Evolutionary conservation across 345 rosid genomes (phyloP).

Genomic region (Kernera saxatilis): DNA sequence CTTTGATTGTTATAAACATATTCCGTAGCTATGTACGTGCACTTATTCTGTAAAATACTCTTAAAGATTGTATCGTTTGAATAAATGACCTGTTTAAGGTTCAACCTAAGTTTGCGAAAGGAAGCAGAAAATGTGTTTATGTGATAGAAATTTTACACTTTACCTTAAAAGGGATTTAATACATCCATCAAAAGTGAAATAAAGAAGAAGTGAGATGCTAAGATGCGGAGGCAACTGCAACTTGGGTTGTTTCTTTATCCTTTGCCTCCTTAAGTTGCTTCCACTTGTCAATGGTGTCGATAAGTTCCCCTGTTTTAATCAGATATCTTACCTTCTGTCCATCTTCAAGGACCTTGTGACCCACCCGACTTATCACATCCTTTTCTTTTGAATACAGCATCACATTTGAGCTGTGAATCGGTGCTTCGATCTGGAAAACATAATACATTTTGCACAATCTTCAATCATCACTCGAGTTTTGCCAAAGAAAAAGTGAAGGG

Average conservation of each 20-base stretch:
- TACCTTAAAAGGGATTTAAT: neutral
- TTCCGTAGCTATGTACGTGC: neutral
- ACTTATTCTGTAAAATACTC: neutral
- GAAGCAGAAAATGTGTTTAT: neutral
- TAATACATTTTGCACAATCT: conserved; percentile 3
- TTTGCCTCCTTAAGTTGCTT: conserved; percentile 64
- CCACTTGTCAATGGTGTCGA: conserved; percentile 72
- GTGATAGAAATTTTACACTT: neutral
- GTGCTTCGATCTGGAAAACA: conserved; percentile 77
- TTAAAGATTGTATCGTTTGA: neutral
- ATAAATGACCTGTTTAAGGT: neutral
- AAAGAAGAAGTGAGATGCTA: conserved; percentile 3
- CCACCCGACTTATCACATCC: conserved; percentile 70
- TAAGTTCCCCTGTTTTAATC: conserved; percentile 79
- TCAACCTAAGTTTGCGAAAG: neutral
- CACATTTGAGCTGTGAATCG: conserved; percentile 92
- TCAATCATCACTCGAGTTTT: neutral
- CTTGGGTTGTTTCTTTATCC: conserved; percentile 49
- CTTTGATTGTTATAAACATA: too few species aligned
- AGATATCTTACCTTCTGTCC: conserved; percentile 70
- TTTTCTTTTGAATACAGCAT: conserved; percentile 87
- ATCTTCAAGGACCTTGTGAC: conserved; percentile 68
- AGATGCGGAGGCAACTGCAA: conserved; percentile 31
- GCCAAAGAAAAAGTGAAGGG: neutral
- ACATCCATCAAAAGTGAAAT: conserved; percentile 3